Conservation (phyloP, 805 yeast species). For the Yarrowia osloensis region DNA sequence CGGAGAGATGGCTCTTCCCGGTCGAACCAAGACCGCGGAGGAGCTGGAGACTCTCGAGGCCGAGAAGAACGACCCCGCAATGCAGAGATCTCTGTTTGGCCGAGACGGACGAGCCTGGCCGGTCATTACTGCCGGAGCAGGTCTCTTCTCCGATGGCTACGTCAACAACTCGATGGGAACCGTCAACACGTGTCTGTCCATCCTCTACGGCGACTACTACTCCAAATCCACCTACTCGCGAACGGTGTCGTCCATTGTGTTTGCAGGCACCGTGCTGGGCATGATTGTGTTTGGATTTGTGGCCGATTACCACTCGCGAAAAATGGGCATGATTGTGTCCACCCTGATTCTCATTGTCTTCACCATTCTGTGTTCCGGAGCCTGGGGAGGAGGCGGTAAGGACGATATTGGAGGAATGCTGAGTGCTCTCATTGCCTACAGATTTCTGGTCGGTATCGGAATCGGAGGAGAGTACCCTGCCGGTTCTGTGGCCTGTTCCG, state of each 20-base stretch:
- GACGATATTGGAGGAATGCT: slow-evolving; percentile 65
- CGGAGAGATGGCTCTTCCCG: slow-evolving; percentile 9
- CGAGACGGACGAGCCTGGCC: slow-evolving; percentile 51
- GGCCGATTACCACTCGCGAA: slow-evolving; percentile 80
- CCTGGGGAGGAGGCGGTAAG: slow-evolving; percentile 78
- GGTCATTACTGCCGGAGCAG: slow-evolving; percentile 84
- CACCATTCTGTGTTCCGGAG: slow-evolving; percentile 76
- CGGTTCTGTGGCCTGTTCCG: slow-evolving; percentile 91
- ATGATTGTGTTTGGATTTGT: slow-evolving; percentile 77
- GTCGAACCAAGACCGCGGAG: not conserved
- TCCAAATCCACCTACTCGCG: slow-evolving; percentile 66
- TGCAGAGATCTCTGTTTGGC: slow-evolving; percentile 20
- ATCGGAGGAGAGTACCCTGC: slow-evolving; percentile 96
- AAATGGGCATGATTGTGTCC: slow-evolving; percentile 78
- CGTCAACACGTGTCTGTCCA: slow-evolving; percentile 67
- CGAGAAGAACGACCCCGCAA: not conserved
- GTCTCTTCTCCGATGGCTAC: slow-evolving; percentile 91
- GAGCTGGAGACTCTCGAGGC: not conserved
- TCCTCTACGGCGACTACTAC: slow-evolving; percentile 66
- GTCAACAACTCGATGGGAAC: slow-evolving; percentile 81
- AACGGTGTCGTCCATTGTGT: slow-evolving; percentile 84
- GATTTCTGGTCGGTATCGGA: slow-evolving; percentile 87
- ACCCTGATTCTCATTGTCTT: slow-evolving; percentile 73
- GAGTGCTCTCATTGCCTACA: slow-evolving; percentile 77
- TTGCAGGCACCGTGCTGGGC: slow-evolving; percentile 90